phyloP scores from a whole-genome alignment of 2,329 filamentous ascomycete genomes.

The Nemania sp. region DNA sequence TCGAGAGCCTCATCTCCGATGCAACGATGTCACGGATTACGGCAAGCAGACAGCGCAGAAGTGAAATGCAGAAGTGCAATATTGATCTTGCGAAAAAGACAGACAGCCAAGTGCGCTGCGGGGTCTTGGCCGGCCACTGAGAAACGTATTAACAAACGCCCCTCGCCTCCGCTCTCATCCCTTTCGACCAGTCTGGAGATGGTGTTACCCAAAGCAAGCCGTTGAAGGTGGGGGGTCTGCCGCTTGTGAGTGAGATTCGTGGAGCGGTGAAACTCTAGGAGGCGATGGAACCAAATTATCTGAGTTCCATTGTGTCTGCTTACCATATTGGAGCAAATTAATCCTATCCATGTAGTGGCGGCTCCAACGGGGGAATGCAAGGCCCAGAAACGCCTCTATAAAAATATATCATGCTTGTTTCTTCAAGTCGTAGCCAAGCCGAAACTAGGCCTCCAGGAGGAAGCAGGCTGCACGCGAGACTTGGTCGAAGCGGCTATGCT shows the following conservation, averaged over 20 bases:
- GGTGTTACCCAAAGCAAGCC: conserved; percentile 14
- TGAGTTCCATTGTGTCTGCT: too few species aligned
- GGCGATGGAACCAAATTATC: neutral
- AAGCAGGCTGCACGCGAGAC: neutral
- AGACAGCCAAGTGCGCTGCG: conserved; percentile 10
- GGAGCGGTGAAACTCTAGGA: conserved; percentile 9
- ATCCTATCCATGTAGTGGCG: neutral
- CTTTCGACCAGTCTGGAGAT: conserved; percentile 19
- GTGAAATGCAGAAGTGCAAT: too few species aligned
- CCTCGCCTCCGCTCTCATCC: too few species aligned
- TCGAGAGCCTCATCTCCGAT: conserved; percentile 3
- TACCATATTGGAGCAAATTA: neutral
- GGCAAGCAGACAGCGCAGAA: neutral
- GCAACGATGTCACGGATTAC: neutral
- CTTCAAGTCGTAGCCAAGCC: conserved; percentile 1
- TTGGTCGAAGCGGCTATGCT: neutral
- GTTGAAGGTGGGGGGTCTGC: conserved; percentile 5
- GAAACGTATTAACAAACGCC: conserved; percentile 7
- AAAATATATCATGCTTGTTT: neutral
- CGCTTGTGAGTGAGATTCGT: neutral
- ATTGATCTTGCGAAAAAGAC: conserved; percentile 6
- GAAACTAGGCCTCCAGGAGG: conserved; percentile 15
- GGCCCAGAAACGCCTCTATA: neutral
- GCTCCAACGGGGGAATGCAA: neutral
- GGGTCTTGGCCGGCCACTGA: conserved; percentile 18